A percentile compares a stretch with the other conserved stretches of the same genome.
These are phyloP conservation scores for Malassezia psittaci DNA, from an alignment of 1,284 basidiomycete genomes.

Conservation along the genomic window DNA sequence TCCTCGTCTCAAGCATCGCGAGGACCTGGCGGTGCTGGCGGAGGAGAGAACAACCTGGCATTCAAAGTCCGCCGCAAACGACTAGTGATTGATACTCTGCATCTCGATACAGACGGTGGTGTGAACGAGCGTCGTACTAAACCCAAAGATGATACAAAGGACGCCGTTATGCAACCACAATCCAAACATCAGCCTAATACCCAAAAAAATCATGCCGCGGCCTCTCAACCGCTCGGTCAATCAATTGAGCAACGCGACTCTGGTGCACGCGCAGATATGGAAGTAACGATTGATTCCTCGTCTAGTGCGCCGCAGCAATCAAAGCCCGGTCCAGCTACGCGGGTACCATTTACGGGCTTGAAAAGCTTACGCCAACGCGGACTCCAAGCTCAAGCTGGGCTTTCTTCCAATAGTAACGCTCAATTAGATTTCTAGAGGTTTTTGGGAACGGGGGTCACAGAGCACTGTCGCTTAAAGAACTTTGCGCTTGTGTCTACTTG, in stretches of 20 bases:
- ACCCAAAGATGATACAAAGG: conserved; percentile 7
- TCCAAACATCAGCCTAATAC: too few relatives aligned
- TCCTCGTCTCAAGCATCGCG: conserved; percentile 10
- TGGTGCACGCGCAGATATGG: too few relatives aligned
- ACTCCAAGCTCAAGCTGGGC: not conserved
- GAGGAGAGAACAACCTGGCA: conserved; percentile 73
- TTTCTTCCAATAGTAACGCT: too few relatives aligned
- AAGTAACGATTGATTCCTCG: too few relatives aligned
- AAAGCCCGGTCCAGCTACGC: not conserved
- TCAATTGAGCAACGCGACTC: too few relatives aligned
- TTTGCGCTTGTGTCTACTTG: conserved; percentile 6
- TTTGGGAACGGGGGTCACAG: conserved; percentile 7
- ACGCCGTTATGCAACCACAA: not conserved
- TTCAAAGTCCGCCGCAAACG: conserved; percentile 84
- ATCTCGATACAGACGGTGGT: conserved; percentile 84
- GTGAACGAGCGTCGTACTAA: conserved; percentile 60
- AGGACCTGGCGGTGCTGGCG: conserved; percentile 53
- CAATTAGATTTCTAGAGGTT: too few relatives aligned
- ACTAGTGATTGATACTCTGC: conserved; percentile 79
- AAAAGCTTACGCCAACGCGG: conserved; percentile 12
- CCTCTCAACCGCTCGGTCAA: too few relatives aligned
- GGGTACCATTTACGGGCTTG: conserved; percentile 5
- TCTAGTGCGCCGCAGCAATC: too few relatives aligned
- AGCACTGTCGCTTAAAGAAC: not conserved
- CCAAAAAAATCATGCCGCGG: too few relatives aligned